A percentile compares a stretch with the other conserved stretches of the same genome.
These are phyloP conservation scores for Ophiostoma perfectum DNA, from an alignment of 2,329 filamentous ascomycete genomes.

Conservation along the genomic window DNA sequence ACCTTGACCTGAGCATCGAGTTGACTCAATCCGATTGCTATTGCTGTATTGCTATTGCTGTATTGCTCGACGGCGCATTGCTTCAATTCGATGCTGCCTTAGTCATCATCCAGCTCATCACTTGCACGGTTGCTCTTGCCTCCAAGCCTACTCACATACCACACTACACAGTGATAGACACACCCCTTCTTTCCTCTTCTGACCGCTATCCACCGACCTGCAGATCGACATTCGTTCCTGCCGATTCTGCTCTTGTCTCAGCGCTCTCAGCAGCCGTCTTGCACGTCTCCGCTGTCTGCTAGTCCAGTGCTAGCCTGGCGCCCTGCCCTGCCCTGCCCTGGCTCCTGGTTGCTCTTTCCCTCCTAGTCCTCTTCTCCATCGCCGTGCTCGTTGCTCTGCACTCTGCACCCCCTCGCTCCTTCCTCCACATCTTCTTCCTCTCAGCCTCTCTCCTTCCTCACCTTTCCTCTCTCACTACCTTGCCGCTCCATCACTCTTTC, in stretches of 20 bases:
- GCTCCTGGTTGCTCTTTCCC: conserved; percentile 7
- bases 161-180: background rate
- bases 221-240: conserved; percentile 14
- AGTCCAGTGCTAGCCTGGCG: background rate
- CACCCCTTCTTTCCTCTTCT: background rate
- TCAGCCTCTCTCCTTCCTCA: background rate
- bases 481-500: background rate
- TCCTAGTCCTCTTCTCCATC: background rate
- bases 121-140: too few relatives aligned
- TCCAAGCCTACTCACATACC: too few relatives aligned
- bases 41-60: too few relatives aligned
- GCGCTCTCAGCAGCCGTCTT: background rate
- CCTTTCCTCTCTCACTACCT: background rate
- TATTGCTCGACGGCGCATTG: too few relatives aligned
- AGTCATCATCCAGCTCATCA: too few relatives aligned
- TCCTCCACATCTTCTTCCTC: conserved; percentile 13
- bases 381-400: conserved; percentile 1
- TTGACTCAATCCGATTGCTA: too few relatives aligned
- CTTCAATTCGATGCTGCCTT: too few relatives aligned
- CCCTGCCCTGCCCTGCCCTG: background rate
- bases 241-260: conserved; percentile 13
- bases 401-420: conserved; percentile 2
- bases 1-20: background rate
- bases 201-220: conserved; percentile 9
- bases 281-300: background rate